These are phyloP conservation scores for Neofusicoccum kwambonambiense DNA, from an alignment of 2,329 filamentous ascomycete species.

Conservation along the genomic window DNA sequence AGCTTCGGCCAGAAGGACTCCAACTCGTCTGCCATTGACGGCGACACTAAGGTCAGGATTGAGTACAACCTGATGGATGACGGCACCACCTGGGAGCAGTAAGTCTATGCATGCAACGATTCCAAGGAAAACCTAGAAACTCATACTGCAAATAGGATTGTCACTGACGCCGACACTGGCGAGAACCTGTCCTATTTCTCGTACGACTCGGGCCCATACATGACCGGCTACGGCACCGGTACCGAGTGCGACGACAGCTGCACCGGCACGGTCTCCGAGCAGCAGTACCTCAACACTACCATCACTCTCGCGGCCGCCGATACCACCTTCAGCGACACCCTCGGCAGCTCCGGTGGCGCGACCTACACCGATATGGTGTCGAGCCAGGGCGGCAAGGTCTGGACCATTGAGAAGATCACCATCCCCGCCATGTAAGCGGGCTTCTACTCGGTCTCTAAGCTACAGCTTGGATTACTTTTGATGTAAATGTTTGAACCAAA, in stretches of 20 bases:
- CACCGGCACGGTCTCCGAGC: slow-evolving; percentile 37
- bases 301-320: slow-evolving; percentile 39
- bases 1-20: slow-evolving; percentile 43
- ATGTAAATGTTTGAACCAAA: too few relatives aligned
- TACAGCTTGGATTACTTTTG: too few relatives aligned
- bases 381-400: slow-evolving; percentile 1
- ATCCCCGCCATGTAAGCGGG: background rate
- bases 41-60: slow-evolving; percentile 34
- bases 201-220: slow-evolving; percentile 36
- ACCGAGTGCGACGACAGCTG: slow-evolving; percentile 42
- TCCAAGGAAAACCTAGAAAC: background rate
- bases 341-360: background rate
- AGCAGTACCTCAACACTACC: slow-evolving; percentile 41
- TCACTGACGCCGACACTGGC: slow-evolving; percentile 42
- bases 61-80: slow-evolving; percentile 28
- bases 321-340: slow-evolving; percentile 24
- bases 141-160: slow-evolving; percentile 3
- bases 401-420: slow-evolving; percentile 9
- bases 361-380: background rate
- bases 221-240: slow-evolving; percentile 41
- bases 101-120: slow-evolving; percentile 5
- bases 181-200: slow-evolving; percentile 35
- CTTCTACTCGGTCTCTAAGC: too few relatives aligned
- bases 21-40: slow-evolving; percentile 22
- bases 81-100: slow-evolving; percentile 33